Evolutionary conservation across 139 green algal species (phyloP).

Genomic region (Prasinococcaceae sp.): DNA sequence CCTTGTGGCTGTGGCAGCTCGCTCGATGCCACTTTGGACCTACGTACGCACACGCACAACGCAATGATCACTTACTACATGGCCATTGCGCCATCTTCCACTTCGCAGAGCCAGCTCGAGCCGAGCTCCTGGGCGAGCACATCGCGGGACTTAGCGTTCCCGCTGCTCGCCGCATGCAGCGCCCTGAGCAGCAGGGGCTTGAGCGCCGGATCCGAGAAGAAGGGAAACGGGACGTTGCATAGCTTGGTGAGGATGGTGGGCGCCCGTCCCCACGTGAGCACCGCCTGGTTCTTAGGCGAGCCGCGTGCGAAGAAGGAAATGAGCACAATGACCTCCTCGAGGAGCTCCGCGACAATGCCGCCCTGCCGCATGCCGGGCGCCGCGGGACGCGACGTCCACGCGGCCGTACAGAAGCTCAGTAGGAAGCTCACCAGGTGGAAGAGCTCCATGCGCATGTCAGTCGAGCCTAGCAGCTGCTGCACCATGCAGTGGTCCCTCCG

Average conservation of each 20-base stretch:
- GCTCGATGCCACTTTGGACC: too few species aligned
- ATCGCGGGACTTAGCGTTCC: not conserved
- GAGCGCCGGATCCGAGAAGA: not conserved
- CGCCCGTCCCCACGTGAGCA: slow-evolving; percentile 21
- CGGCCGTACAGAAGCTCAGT: slow-evolving; percentile 16
- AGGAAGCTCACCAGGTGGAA: slow-evolving; percentile 24
- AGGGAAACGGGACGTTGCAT: slow-evolving; percentile 1
- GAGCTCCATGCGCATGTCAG: slow-evolving; percentile 20
- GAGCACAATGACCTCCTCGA: slow-evolving; percentile 19
- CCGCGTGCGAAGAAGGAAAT: slow-evolving; percentile 14
- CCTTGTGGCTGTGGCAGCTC: too few species aligned
- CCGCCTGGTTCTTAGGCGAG: slow-evolving; percentile 11
- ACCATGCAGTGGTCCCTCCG: slow-evolving; percentile 4
- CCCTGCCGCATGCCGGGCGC: not conserved
- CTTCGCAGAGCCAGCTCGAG: not conserved
- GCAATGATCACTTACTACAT: too few species aligned
- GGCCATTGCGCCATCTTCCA: too few species aligned
- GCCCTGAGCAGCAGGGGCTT: not conserved
- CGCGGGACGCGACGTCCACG: slow-evolving; percentile 10
- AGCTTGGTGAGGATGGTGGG: slow-evolving; percentile 23
- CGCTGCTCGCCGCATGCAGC: not conserved
- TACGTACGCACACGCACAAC: too few species aligned
- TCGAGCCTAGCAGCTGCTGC: slow-evolving; percentile 1
- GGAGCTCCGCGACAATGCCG: not conserved
- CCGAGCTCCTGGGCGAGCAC: not conserved